Conservation (phyloP, 2,329 filamentous ascomycete genomes). For the Neonectria magnoliae region DNA sequence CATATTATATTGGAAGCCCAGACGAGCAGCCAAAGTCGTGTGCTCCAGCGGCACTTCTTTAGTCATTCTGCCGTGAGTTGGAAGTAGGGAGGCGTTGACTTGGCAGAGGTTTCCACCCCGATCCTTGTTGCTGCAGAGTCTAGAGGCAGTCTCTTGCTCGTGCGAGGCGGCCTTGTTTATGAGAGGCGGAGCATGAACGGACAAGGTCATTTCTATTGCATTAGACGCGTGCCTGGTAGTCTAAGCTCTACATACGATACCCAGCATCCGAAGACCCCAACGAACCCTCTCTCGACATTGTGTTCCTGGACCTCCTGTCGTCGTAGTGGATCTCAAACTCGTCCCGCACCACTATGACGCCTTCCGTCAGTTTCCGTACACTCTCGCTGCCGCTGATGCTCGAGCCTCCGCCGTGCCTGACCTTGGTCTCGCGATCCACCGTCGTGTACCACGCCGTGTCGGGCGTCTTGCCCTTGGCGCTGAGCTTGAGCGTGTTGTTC, state of each 20-base stretch:
- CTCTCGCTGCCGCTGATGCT: conserved; percentile 34
- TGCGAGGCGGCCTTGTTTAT: too few species aligned
- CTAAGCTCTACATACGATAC: conserved; percentile 24
- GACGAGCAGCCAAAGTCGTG: too few species aligned
- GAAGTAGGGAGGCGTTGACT: neutral
- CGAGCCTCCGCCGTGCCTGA: conserved; percentile 16
- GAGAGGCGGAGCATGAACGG: too few species aligned
- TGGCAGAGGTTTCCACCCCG: neutral
- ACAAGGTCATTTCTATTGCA: neutral
- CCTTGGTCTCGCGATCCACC: conserved; percentile 15
- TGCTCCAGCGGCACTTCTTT: neutral
- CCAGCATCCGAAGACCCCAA: conserved; percentile 31
- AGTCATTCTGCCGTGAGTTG: neutral
- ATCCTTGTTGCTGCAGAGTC: neutral
- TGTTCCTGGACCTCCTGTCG: conserved; percentile 17
- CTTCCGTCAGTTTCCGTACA: conserved; percentile 37
- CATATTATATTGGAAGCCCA: neutral
- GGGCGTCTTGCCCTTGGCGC: conserved; percentile 3
- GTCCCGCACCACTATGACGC: conserved; percentile 32
- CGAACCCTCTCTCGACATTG: conserved; percentile 25
- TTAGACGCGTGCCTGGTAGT: neutral
- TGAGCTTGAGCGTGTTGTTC: conserved; percentile 5
- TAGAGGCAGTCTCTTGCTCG: too few species aligned
- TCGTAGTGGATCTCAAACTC: conserved; percentile 41
- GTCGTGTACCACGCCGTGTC: conserved; percentile 28